Conservation (phyloP, 1,284 basidiomycete species). For the Xanthoconium separans region DNA sequence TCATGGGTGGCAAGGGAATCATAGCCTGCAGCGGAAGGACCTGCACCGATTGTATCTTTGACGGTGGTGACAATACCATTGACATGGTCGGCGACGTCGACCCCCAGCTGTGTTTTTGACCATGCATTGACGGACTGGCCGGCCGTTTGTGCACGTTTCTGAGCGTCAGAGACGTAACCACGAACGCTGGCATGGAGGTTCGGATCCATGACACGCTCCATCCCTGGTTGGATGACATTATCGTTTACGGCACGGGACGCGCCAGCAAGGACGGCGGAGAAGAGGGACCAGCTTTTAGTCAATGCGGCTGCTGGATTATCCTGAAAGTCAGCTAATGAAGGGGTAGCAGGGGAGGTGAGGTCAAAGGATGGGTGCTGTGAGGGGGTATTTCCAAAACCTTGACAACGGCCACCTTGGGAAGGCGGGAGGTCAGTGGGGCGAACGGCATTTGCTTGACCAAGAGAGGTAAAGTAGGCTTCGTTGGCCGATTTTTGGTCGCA, state of each 20-base stretch:
- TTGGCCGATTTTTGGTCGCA: slow-evolving; percentile 69
- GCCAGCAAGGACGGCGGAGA: slow-evolving; percentile 71
- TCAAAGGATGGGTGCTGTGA: slow-evolving; percentile 59
- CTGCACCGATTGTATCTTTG: slow-evolving; percentile 46
- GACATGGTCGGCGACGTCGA: slow-evolving; percentile 75
- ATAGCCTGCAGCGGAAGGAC: slow-evolving; percentile 54
- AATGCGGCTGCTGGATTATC: slow-evolving; percentile 77
- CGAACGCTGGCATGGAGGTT: slow-evolving; percentile 68
- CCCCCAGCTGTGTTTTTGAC: slow-evolving; percentile 70
- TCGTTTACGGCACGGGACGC: slow-evolving; percentile 75
- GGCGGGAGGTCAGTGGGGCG: slow-evolving; percentile 74
- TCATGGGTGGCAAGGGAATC: slow-evolving; percentile 47
- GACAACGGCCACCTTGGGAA: slow-evolving; percentile 82
- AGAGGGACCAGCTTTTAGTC: slow-evolving; percentile 83
- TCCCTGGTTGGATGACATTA: slow-evolving; percentile 79
- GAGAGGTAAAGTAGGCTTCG: slow-evolving; percentile 70
- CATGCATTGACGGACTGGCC: slow-evolving; percentile 68
- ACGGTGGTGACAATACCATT: slow-evolving; percentile 58
- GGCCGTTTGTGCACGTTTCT: slow-evolving; percentile 56
- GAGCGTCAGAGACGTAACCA: slow-evolving; percentile 69
- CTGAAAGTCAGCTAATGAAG: slow-evolving; percentile 71
- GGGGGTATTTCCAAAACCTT: slow-evolving; percentile 80
- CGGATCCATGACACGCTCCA: slow-evolving; percentile 76
- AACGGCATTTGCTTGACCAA: slow-evolving; percentile 71
- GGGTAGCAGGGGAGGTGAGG: slow-evolving; percentile 70